Percentiles rank a stretch among this genome's conserved stretches.
phyloP scores from a whole-genome alignment of 441 rosid genomes.

The Erodium chrysanthum region DNA sequence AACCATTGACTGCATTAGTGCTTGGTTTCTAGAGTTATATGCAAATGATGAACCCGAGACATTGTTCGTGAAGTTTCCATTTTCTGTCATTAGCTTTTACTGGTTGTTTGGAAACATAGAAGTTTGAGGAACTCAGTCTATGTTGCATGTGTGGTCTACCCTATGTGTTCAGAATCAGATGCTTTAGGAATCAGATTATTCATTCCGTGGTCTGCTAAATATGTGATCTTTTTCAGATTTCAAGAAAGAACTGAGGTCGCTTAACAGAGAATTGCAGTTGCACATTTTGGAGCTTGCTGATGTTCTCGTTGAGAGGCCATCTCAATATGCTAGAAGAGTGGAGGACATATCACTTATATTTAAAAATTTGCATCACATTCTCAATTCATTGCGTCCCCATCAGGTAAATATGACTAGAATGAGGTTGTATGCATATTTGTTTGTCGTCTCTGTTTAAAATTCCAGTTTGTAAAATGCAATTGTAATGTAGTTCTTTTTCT shows the following conservation, averaged over 20 bases:
- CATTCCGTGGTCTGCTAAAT: constrained; percentile 1
- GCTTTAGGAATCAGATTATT: neutral
- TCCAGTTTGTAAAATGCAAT: neutral
- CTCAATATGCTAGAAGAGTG: constrained; percentile 86
- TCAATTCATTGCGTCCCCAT: constrained; percentile 87
- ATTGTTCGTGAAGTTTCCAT: constrained; percentile 5
- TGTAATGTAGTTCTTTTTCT: neutral
- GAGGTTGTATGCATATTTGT: neutral
- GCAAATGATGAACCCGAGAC: neutral
- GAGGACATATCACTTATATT: constrained; percentile 87
- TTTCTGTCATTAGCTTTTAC: neutral
- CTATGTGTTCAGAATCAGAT: neutral
- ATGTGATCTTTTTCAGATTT: constrained; percentile 41
- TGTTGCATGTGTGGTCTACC: neutral
- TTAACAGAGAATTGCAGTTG: constrained; percentile 80
- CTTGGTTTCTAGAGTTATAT: neutral
- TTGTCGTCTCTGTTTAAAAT: constrained; percentile 11
- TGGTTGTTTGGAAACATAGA: neutral
- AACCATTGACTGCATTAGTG: neutral
- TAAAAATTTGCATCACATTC: constrained; percentile 89
- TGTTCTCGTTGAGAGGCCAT: constrained; percentile 89
- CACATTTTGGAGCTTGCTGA: constrained; percentile 88
- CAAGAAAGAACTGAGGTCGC: constrained; percentile 63
- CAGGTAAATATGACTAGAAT: constrained; percentile 35
- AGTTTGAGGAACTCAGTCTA: neutral